Conservation (phyloP, 306 rosid genomes). For the Vigna mungo region DNA sequence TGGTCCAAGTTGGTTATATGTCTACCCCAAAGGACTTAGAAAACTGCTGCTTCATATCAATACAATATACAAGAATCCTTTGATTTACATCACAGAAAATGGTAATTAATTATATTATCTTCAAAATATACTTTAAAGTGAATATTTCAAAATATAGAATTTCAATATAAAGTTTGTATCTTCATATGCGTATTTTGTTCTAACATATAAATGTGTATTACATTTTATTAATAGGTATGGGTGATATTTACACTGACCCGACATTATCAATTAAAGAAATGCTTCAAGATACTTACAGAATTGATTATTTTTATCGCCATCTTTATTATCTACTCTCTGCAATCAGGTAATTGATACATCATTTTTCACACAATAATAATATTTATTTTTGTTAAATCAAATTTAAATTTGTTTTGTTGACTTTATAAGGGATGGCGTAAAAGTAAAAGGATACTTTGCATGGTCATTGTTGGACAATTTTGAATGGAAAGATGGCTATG, state of each 20-base stretch:
- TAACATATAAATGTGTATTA: not conserved
- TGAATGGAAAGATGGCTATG: constrained; percentile 62
- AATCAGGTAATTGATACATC: not conserved
- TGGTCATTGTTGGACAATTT: constrained; percentile 75
- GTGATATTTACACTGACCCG: constrained; percentile 53
- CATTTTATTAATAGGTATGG: constrained; percentile 48
- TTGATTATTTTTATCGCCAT: constrained; percentile 55
- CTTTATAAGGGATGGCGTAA: constrained; percentile 51
- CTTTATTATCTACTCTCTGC: constrained; percentile 56
- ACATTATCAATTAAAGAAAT: constrained; percentile 48
- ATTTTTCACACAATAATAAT: too few species aligned
- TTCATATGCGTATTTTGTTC: not conserved
- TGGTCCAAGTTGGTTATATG: constrained; percentile 57
- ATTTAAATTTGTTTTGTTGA: too few species aligned
- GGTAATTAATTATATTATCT: constrained; percentile 53
- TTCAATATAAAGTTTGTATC: too few species aligned
- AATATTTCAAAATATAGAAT: not conserved
- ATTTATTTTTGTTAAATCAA: too few species aligned
- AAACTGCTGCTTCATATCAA: constrained; percentile 49
- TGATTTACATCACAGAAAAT: constrained; percentile 67
- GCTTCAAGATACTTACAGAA: constrained; percentile 55
- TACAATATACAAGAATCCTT: constrained; percentile 54
- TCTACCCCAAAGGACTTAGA: constrained; percentile 60
- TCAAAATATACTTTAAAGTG: not conserved
- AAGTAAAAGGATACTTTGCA: constrained; percentile 63